Evolutionary conservation across 2,329 filamentous ascomycete genomes (phyloP), one percentile per base, ranked within the genome.

Genomic region (Orbilia blumenaviensis): DNA sequence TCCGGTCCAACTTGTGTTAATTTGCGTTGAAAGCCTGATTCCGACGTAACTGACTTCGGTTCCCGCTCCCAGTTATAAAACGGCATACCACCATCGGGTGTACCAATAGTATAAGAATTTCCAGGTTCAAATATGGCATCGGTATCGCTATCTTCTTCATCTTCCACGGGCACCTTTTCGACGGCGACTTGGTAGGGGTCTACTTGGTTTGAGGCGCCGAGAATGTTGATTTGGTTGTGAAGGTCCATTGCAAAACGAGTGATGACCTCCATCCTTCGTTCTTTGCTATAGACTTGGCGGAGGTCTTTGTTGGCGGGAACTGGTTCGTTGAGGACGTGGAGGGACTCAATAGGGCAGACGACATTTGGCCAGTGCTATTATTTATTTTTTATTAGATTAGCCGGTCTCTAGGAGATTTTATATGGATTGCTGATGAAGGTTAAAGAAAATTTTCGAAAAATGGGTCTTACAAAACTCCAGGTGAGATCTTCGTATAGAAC

Each of bases 251-350:
- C 63, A 36, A 75, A 75, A 2, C 44, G 38, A 14, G 71, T 75
- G 36, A 75, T 68, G n/a, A 75, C 64, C 18, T 75, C 61, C 25
- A 66, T 41, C 6, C 71, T 58, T 21, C 64, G 56, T 21, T 41
- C 46, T 29, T 75, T 68, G 32, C 62, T 66, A 32, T 75, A 75
- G 8, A 41, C 21, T 29, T 38, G 46, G 9, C 71, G 44, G 18
- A 75, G 46, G 16, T 32, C 10, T 52, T 68, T 68, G 25, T 75
- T 58, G 4, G 38, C 56, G 0, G 71, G 71, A 21, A 75, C 18
- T 2, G 71, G 71, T 58, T 75, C 71, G 48, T 75, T 75, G 16
- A 75, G 58, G 46, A 75, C 52, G 54, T 75, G 71, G 6, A 75
- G 58, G 29, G 62, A 68, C 29, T 75, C 71, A 23, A 75, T 68